Percentiles rank a stretch among this genome's conserved stretches.
Evolutionary conservation across 169 alveolate species (phyloP).

Genomic region (Hepatocystis sp.): DNA sequence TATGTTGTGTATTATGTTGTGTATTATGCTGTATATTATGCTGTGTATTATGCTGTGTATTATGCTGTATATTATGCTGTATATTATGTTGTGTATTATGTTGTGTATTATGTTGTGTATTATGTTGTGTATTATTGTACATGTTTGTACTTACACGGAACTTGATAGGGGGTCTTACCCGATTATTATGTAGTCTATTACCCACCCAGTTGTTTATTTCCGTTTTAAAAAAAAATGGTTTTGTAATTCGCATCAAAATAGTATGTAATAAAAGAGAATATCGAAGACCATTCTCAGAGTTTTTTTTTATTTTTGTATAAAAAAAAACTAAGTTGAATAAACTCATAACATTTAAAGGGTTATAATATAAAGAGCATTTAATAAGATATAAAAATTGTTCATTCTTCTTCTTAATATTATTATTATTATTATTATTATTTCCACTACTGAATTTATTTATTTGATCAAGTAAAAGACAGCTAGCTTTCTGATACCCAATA

Average conservation of each 20-base stretch:
- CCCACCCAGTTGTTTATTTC: no score
- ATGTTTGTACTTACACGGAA: no score
- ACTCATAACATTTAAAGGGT: slow-evolving; percentile 32
- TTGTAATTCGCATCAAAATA: slow-evolving; percentile 7
- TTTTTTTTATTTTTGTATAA: slow-evolving; percentile 12
- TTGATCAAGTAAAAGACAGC: slow-evolving; percentile 8
- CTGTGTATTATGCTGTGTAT: no score
- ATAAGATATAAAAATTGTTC: slow-evolving; percentile 3
- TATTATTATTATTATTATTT: no score
- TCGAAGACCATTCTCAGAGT: background rate
- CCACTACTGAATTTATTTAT: slow-evolving; percentile 3
- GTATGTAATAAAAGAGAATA: slow-evolving; percentile 33
- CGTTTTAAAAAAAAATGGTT: slow-evolving; percentile 7
- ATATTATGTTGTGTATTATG: background rate
- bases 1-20: background rate
- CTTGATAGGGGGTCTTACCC: no score
- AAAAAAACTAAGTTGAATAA: slow-evolving; percentile 41
- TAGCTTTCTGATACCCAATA: slow-evolving; percentile 18
- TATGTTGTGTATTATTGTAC: no score
- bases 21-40: no score
- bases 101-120: no score
- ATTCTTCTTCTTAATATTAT: background rate
- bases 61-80: background rate
- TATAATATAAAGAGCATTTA: slow-evolving; percentile 19
- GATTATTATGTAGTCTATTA: no score